Evolutionary conservation across 805 yeast genomes (phyloP), one percentile per base, ranked within the genome.

Genomic region (Pichia phayaonensis): DNA sequence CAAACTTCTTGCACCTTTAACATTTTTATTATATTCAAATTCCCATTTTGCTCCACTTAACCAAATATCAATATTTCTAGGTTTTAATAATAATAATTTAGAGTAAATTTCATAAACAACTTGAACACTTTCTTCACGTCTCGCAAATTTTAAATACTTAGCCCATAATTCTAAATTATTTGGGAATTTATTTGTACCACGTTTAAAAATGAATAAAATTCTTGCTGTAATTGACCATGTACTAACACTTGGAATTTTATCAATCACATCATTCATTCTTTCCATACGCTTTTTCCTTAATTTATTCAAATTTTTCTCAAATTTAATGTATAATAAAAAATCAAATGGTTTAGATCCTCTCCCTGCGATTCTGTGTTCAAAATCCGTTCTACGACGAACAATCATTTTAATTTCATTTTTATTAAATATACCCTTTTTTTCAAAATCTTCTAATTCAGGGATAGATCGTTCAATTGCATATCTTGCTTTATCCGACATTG

Each of bases 21-120:
- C 87, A 59, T 90, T 86, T 40, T 92, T 86, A 66, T 94, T 89
- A 27, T 78, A 79, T 59, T 92, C 97, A 60, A 87, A 84, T 69
- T 94, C 98, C 68, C 88, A 89, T 63, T 87, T 87, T 29, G 97
- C 97, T 23, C 97, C 97, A 60, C 88, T 79, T 42, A 94, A 79
- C 99, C 99, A 94, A 18, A 92, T 86, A 59, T 84, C 86, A 2
- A 89, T 79, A 61, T 90, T 86, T 42, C 86, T 77, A n/a, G 99
- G 98, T 64, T 94, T 98, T 55, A 90, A 70, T 66, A 84, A 88
- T 59, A 94, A 73, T 57, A 92, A 72, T 51, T 80, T 79, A 7
- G 90, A 83, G 65, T 90, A 88, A 8, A 88, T 81, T 56, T 81
- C 81, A 63, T 86, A 87, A 18, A 85, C 79, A 48, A 81, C 81